These are phyloP conservation scores for Thielaviopsis ethacetica DNA, from an alignment of 2,329 filamentous ascomycete species.

Conservation along the genomic window DNA sequence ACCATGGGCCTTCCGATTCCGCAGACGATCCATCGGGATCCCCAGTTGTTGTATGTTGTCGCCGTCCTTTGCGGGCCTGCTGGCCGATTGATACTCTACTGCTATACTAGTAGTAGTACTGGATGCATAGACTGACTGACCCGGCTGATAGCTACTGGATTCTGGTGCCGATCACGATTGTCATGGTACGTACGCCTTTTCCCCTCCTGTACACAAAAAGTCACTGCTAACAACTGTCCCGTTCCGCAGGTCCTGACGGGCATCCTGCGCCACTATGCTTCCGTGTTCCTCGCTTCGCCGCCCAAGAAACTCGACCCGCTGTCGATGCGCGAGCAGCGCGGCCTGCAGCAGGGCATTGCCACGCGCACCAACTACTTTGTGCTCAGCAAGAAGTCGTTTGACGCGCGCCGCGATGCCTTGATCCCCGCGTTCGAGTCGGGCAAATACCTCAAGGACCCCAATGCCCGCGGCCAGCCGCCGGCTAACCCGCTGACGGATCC, in stretches of 20 bases:
- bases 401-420: conserved; percentile 63
- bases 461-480: conserved; percentile 68
- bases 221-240: not conserved
- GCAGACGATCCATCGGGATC: conserved; percentile 97
- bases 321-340: conserved; percentile 71
- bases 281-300: conserved; percentile 69
- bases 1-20: conserved; percentile 12
- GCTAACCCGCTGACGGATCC: conserved; percentile 93
- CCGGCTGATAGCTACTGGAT: conserved; percentile 75
- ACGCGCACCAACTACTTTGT: conserved; percentile 70
- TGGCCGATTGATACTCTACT: not conserved
- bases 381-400: conserved; percentile 63
- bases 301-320: conserved; percentile 69
- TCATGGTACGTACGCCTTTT: conserved; percentile 47
- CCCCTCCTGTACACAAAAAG: not conserved
- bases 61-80: not conserved
- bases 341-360: conserved; percentile 67
- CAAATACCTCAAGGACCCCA: conserved; percentile 76
- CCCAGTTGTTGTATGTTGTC: conserved; percentile 73
- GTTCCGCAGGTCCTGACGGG: conserved; percentile 71
- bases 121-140: conserved; percentile 15
- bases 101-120: too few relatives aligned
- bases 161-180: conserved; percentile 86
- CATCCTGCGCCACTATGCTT: conserved; percentile 88
- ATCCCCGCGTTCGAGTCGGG: conserved; percentile 72